A percentile compares a stretch with the other conserved stretches of the same genome.
Evolutionary conservation across 805 yeast genomes (phyloP).

Genomic region (Phaffomyces opuntiae): DNA sequence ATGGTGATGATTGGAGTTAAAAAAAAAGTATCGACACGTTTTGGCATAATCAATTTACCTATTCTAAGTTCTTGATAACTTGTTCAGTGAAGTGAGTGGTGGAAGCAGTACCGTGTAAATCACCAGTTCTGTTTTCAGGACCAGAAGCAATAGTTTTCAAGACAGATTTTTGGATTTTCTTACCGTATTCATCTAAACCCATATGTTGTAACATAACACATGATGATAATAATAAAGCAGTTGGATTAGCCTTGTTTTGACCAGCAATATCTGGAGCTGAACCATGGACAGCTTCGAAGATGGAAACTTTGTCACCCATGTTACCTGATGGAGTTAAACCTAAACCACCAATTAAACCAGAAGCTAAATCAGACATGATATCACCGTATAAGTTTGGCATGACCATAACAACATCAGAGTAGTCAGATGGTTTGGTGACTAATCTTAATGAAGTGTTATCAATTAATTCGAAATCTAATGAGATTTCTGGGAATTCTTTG

Average conservation of each 20-base stretch:
- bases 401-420: constrained; percentile 83
- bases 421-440: constrained; percentile 80
- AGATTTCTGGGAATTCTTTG: constrained; percentile 86
- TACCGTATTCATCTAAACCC: constrained; percentile 79
- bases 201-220: constrained; percentile 99
- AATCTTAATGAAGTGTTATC: constrained; percentile 92
- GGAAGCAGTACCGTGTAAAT: constrained; percentile 86
- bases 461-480: constrained; percentile 77
- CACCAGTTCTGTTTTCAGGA: constrained; percentile 93
- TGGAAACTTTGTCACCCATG: constrained; percentile 97
- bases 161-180: constrained; percentile 83
- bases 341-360: constrained; percentile 97
- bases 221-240: constrained; percentile 91
- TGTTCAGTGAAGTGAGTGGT: constrained; percentile 88
- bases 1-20: neutral
- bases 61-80: constrained; percentile 53
- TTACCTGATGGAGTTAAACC: constrained; percentile 99
- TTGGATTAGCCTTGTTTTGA: constrained; percentile 97
- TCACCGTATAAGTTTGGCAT: constrained; percentile 99
- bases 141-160: constrained; percentile 87
- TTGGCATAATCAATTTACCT: constrained; percentile 1
- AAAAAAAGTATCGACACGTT: constrained; percentile 1
- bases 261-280: constrained; percentile 99
- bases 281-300: constrained; percentile 99
- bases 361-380: constrained; percentile 94